These are phyloP conservation scores for Coemansia sp. DNA, from an alignment of 192 early-diverging fungal species.

Conservation along the genomic window DNA sequence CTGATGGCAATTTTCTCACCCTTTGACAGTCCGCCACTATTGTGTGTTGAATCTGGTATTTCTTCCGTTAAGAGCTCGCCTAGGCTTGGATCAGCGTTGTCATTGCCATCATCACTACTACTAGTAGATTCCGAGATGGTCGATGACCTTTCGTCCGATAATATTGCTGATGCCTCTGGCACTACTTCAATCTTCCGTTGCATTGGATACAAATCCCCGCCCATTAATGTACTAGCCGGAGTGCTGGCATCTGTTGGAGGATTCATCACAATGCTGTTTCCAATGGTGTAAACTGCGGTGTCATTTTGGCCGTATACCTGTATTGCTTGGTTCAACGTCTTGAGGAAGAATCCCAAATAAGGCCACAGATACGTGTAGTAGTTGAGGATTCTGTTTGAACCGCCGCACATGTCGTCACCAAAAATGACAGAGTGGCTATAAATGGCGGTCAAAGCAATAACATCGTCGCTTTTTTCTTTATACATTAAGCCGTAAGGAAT, in stretches of 20 bases:
- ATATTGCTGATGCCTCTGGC: neutral
- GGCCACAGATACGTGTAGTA: constrained; percentile 27
- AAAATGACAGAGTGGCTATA: constrained; percentile 25
- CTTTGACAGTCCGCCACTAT: neutral
- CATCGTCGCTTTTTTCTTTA: neutral
- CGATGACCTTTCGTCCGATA: neutral
- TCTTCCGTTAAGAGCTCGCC: neutral
- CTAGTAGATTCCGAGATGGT: neutral
- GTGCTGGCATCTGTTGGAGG: neutral
- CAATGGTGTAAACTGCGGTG: neutral
- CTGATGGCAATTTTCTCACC: constrained; percentile 5
- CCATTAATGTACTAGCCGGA: neutral
- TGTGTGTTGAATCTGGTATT: neutral
- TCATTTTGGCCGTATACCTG: neutral
- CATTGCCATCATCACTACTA: neutral
- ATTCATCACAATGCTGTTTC: neutral
- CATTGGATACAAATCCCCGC: constrained; percentile 9
- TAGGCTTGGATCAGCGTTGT: neutral
- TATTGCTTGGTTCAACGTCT: neutral
- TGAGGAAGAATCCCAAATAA: constrained; percentile 5
- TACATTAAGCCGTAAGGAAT: constrained; percentile 23
- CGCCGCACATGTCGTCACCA: constrained; percentile 7
- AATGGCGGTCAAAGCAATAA: constrained; percentile 4
- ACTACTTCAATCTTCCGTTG: neutral
- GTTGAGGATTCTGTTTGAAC: neutral